Conservation (phyloP, 176 grass and related monocot genomes). For the Oryza rufipogon region DNA sequence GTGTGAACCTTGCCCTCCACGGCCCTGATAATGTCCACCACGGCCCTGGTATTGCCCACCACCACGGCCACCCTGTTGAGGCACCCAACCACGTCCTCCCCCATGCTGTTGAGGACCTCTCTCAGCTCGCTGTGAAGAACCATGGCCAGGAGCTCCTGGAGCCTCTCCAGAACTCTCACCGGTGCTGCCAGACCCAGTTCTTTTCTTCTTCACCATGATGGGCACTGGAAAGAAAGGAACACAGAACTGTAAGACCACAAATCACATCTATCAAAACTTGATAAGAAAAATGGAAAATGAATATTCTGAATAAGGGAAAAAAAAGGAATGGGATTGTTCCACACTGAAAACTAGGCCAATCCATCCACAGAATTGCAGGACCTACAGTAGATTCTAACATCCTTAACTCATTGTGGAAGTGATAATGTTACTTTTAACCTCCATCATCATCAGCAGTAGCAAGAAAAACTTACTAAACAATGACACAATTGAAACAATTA, state of each 20-base stretch:
- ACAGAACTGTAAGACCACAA: slow-evolving; percentile 16
- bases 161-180: slow-evolving; percentile 60
- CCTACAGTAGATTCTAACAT: slow-evolving; percentile 9
- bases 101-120: slow-evolving; percentile 61
- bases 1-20: slow-evolving; percentile 42
- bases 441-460: not conserved
- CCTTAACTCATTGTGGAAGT: not conserved
- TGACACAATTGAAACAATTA: not conserved
- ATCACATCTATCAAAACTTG: not conserved
- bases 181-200: slow-evolving; percentile 56
- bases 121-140: slow-evolving; percentile 54
- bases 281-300: not conserved
- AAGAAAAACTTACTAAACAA: slow-evolving; percentile 6
- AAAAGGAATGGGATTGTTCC: not conserved
- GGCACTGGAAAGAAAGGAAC: slow-evolving; percentile 35
- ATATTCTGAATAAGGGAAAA: not conserved
- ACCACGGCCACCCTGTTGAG: slow-evolving; percentile 62
- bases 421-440: not conserved
- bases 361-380: not conserved
- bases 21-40: slow-evolving; percentile 56
- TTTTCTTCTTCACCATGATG: slow-evolving; percentile 91
- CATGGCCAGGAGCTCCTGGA: slow-evolving; percentile 48
- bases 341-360: not conserved
- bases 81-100: slow-evolving; percentile 63
- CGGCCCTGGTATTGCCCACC: slow-evolving; percentile 59